Conservation (phyloP, 768 basidiomycete genomes). For the Boletus barrowsii region DNA sequence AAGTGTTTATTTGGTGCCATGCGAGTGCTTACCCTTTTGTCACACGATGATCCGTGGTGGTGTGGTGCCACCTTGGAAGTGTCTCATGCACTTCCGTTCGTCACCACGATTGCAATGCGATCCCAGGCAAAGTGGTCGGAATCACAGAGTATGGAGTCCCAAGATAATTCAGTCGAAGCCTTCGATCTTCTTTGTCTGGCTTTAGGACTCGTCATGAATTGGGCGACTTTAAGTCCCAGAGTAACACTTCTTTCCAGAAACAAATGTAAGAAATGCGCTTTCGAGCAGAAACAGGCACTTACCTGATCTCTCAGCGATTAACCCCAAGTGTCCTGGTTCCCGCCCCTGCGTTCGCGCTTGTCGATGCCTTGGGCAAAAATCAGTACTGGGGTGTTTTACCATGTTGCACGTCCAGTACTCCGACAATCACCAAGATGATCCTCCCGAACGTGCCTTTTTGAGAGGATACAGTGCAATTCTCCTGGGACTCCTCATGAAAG, state of each 20-base stretch:
- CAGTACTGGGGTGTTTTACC: slow-evolving; percentile 50
- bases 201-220: slow-evolving; percentile 72
- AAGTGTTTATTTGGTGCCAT: slow-evolving; percentile 56
- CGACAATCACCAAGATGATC: slow-evolving; percentile 10
- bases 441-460: slow-evolving; percentile 50
- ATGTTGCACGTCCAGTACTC: slow-evolving; percentile 45
- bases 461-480: slow-evolving; percentile 75
- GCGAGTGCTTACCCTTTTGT: slow-evolving; percentile 68
- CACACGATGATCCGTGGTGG: slow-evolving; percentile 61
- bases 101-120: slow-evolving; percentile 45
- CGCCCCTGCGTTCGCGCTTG: slow-evolving; percentile 52
- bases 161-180: slow-evolving; percentile 33
- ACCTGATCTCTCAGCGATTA: slow-evolving; percentile 40
- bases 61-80: slow-evolving; percentile 47
- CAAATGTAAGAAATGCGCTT: slow-evolving; percentile 41
- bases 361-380: slow-evolving; percentile 44
- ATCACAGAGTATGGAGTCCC: slow-evolving; percentile 2
- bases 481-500: slow-evolving; percentile 50
- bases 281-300: background rate
- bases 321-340: slow-evolving; percentile 47
- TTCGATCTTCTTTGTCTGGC: slow-evolving; percentile 75
- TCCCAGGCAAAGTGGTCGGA: slow-evolving; percentile 32
- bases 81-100: slow-evolving; percentile 43
- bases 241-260: slow-evolving; percentile 46
- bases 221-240: slow-evolving; percentile 58